Evolutionary conservation across 208 protist genomes (phyloP), one percentile per base, ranked within the genome.

Genomic region (Wallacemonas rigidus): DNA sequence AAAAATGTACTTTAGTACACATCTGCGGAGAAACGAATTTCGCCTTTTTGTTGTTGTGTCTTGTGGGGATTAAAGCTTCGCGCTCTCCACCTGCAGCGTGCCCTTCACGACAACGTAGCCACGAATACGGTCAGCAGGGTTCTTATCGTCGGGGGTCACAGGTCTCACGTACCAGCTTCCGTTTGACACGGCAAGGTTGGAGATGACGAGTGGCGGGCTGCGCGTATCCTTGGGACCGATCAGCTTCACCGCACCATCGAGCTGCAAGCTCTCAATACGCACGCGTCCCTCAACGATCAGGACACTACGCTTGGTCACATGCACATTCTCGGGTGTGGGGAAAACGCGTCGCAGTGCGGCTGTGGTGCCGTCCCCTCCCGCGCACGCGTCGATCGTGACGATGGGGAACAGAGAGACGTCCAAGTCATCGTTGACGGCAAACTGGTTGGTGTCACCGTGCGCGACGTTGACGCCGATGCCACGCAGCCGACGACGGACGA

Each of bases 261-360:
- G 80, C 44, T 76, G 38, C 47, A 97, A 69, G 39, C 78, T 87
- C 69, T 95, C 83, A 40, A 98, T 80, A 1, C 82, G 60, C 9
- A 98, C 88, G 40, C 81, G 71, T 0, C 90, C 94, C 45, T 92
- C 73, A 9, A 97, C 48, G 53, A 95, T 64, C 50, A 97, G 79
- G 12, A 87, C 88, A 71, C 92, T 97, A 57, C 47, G 55, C 35
- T 47, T 47, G 44, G 83, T 78, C 47, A 97, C 85, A 36, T 71
- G 45, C 0, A 95, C 89, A 7, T 69, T 43, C 17, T 81, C 26
- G 36, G 90, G 90, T n/a, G 64, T 45, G 3, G 90, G 87, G 50
- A 95, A 88, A 43, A 95, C 72, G 12, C 50, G 4, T 12, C 72
- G 38, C 17, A 89, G 75, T 15, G 87, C 78, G 1, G 36, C 53